A percentile compares a stretch with the other conserved stretches of the same genome.
These are phyloP conservation scores for Metschnikowia gruessii DNA, from an alignment of 805 yeast genomes.

Conservation along the genomic window DNA sequence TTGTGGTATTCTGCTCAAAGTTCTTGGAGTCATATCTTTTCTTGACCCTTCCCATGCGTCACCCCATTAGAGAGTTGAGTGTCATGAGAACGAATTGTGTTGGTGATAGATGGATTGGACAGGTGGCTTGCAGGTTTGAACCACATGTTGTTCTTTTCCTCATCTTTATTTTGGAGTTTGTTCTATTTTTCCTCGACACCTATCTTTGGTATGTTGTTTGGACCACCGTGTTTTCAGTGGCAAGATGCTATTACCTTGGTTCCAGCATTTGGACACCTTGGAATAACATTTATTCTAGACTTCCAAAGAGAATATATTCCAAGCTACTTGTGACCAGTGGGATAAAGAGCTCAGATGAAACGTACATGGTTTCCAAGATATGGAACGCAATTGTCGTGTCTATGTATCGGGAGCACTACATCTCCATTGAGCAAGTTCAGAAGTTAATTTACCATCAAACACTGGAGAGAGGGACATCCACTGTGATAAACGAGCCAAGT, in stretches of 20 bases:
- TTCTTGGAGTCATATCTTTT: conserved; percentile 88
- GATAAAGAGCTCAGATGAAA: conserved; percentile 36
- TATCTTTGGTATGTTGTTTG: conserved; percentile 84
- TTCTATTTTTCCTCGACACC: conserved; percentile 74
- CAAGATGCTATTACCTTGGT: conserved; percentile 69
- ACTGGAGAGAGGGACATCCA: conserved; percentile 34
- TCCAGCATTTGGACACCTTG: conserved; percentile 87
- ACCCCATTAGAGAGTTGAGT: conserved; percentile 68
- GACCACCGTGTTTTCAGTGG: conserved; percentile 70
- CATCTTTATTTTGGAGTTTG: conserved; percentile 58
- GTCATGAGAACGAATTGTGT: conserved; percentile 55
- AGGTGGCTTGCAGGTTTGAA: conserved; percentile 51
- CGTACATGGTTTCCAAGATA: conserved; percentile 51
- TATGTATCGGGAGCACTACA: conserved; percentile 76
- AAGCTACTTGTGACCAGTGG: conserved; percentile 46
- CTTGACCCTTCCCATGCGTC: conserved; percentile 80
- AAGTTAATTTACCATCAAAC: conserved; percentile 58
- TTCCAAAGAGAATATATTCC: conserved; percentile 73
- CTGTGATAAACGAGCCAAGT: conserved; percentile 50
- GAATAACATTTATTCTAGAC: conserved; percentile 72
- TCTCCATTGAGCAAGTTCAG: conserved; percentile 71
- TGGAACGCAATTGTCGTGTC: conserved; percentile 86
- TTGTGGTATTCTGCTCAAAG: conserved; percentile 63
- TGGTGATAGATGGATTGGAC: conserved; percentile 59
- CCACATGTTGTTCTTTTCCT: conserved; percentile 53